Percentiles rank a stretch among this genome's conserved stretches.
These are phyloP conservation scores for Epichloe gansuensis DNA, from an alignment of 2,329 filamentous ascomycete species.

Conservation along the genomic window DNA sequence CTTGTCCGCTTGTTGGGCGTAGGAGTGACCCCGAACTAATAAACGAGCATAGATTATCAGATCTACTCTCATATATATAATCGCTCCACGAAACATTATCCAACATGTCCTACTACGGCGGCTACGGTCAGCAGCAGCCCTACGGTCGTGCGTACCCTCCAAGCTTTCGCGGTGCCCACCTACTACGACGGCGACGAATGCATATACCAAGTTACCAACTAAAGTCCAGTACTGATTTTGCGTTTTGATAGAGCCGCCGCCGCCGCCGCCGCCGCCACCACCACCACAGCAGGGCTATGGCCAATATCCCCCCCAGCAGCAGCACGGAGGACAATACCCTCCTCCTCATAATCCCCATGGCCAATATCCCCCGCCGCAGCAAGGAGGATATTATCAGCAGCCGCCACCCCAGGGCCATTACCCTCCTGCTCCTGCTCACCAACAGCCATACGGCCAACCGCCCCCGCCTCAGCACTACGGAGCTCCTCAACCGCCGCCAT, in stretches of 20 bases:
- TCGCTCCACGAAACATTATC: not conserved
- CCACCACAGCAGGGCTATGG: conserved; percentile 25
- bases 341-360: conserved; percentile 15
- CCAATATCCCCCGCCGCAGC: conserved; percentile 21
- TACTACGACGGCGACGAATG: not conserved
- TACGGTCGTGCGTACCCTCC: conserved; percentile 23
- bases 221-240: not conserved
- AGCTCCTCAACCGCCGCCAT: conserved; percentile 17
- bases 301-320: conserved; percentile 15
- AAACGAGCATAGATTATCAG: not conserved
- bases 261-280: conserved; percentile 20
- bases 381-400: conserved; percentile 18
- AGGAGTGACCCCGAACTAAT: not conserved
- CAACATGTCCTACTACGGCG: conserved; percentile 23
- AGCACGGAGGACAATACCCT: conserved; percentile 11
- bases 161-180: not conserved
- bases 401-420: conserved; percentile 11
- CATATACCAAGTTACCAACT: not conserved
- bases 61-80: not conserved
- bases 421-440: conserved; percentile 4
- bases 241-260: conserved; percentile 17
- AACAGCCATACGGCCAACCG: conserved; percentile 13
- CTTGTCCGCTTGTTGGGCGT: not conserved
- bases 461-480: conserved; percentile 15
- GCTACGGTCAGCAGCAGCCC: conserved; percentile 13